Percentiles rank a stretch among this genome's conserved stretches.
Evolutionary conservation across 148 eudicot genomes (phyloP).

Genomic region (Nepenthes gracilis): DNA sequence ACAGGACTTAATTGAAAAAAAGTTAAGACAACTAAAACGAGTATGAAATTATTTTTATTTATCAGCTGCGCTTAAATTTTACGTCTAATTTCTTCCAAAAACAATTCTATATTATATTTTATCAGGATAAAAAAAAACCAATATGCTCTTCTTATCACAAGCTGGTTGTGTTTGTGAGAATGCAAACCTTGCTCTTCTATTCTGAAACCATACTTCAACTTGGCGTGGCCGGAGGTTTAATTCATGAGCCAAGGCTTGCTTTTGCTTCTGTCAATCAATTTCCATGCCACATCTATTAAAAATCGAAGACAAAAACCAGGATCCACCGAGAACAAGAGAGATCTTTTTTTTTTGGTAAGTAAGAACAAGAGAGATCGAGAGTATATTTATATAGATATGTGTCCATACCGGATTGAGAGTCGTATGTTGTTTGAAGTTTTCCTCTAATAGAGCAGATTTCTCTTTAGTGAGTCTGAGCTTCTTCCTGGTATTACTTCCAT

Average conservation of each 20-base stretch:
- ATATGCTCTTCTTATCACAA: neutral
- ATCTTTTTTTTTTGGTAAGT: too few species aligned
- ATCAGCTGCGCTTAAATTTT: too few species aligned
- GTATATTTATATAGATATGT: neutral
- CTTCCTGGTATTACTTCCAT: constrained; percentile 38
- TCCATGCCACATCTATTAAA: neutral
- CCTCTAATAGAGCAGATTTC: constrained; percentile 61
- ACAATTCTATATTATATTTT: too few species aligned
- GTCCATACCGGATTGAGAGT: constrained; percentile 55
- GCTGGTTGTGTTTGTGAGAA: neutral
- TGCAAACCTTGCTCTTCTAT: constrained; percentile 59
- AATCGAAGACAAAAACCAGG: neutral
- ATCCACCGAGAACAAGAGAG: too few species aligned
- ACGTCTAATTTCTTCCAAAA: too few species aligned
- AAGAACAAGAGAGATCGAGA: too few species aligned
- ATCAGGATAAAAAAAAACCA: too few species aligned
- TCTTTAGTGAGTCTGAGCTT: constrained; percentile 59
- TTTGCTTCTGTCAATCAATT: constrained; percentile 46
- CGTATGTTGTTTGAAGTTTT: constrained; percentile 54
- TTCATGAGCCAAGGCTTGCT: constrained; percentile 60
- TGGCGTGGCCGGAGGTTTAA: constrained; percentile 77
- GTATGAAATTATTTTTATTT: too few species aligned
- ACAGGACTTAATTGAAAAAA: too few species aligned
- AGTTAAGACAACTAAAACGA: too few species aligned
- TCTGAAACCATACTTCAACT: constrained; percentile 93